Evolutionary conservation across 768 basidiomycete genomes (phyloP).

Genomic region (Dictyophora rubrovolvata): DNA sequence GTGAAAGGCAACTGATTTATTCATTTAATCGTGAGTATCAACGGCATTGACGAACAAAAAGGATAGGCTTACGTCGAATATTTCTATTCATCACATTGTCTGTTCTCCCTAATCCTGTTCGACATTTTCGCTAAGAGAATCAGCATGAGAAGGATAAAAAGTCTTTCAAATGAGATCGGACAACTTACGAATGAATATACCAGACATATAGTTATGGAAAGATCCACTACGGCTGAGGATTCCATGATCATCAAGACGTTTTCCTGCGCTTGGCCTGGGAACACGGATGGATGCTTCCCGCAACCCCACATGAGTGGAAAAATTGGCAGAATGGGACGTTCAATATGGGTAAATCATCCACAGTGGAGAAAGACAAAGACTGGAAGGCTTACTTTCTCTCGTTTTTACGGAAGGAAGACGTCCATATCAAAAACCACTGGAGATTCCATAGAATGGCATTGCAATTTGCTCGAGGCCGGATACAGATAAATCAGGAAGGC

Average conservation of each 20-base stretch:
- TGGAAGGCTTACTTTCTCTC: constrained; percentile 11
- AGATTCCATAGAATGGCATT: constrained; percentile 13
- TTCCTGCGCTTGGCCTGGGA: constrained; percentile 12
- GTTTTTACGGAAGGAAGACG: constrained; percentile 13
- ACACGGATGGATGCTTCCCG: constrained; percentile 14
- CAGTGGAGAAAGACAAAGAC: constrained; percentile 9
- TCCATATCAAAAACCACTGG: constrained; percentile 12
- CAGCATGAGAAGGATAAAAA: neutral
- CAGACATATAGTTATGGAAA: constrained; percentile 35
- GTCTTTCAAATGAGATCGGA: neutral
- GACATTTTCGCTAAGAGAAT: constrained; percentile 23
- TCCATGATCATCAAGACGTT: constrained; percentile 12
- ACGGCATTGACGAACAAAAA: neutral
- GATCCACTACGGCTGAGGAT: constrained; percentile 34
- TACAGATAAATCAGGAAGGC: constrained; percentile 16
- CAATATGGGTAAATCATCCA: neutral
- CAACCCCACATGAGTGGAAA: constrained; percentile 10
- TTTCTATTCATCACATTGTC: constrained; percentile 29
- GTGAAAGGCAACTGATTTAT: constrained; percentile 21
- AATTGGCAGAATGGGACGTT: constrained; percentile 2
- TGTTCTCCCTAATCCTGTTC: constrained; percentile 26
- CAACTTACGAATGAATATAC: constrained; percentile 30
- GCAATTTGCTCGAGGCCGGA: constrained; percentile 11
- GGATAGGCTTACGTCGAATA: constrained; percentile 20
- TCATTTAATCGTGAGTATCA: neutral